Evolutionary conservation across 768 basidiomycete species (phyloP).

Genomic region (Mycena amicta): DNA sequence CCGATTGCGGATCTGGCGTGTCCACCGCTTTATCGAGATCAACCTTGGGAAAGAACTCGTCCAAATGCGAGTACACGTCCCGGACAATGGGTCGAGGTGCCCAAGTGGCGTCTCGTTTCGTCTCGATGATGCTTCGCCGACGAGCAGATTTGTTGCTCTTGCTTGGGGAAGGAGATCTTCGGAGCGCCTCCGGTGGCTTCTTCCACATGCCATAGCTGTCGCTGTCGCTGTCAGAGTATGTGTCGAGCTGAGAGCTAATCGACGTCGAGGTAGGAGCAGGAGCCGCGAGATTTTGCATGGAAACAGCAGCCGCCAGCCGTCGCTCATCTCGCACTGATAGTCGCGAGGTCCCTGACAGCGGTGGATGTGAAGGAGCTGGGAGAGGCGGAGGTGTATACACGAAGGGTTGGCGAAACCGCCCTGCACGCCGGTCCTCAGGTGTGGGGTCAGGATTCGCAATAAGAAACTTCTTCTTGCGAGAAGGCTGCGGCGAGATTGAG

Average conservation of each 20-base stretch:
- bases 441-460: slow-evolving; percentile 36
- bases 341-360: not conserved
- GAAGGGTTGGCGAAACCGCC: slow-evolving; percentile 3
- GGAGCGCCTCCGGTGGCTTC: slow-evolving; percentile 31
- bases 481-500: slow-evolving; percentile 7
- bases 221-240: slow-evolving; percentile 22
- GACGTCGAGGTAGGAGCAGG: slow-evolving; percentile 5
- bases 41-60: slow-evolving; percentile 86
- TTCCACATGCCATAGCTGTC: slow-evolving; percentile 30
- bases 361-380: slow-evolving; percentile 15
- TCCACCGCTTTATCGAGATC: slow-evolving; percentile 86
- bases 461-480: slow-evolving; percentile 29
- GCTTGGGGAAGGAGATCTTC: slow-evolving; percentile 1
- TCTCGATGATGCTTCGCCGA: slow-evolving; percentile 19
- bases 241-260: slow-evolving; percentile 2
- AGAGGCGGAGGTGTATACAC: slow-evolving; percentile 35
- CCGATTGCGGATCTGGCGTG: slow-evolving; percentile 51
- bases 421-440: slow-evolving; percentile 8
- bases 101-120: slow-evolving; percentile 26
- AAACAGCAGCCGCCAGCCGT: slow-evolving; percentile 8
- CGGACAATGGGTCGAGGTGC: slow-evolving; percentile 71
- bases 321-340: slow-evolving; percentile 7
- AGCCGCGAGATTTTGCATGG: slow-evolving; percentile 15
- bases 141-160: slow-evolving; percentile 6
- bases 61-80: slow-evolving; percentile 77